phyloP scores from a whole-genome alignment of 345 rosid species.

The Arabis alpina region DNA sequence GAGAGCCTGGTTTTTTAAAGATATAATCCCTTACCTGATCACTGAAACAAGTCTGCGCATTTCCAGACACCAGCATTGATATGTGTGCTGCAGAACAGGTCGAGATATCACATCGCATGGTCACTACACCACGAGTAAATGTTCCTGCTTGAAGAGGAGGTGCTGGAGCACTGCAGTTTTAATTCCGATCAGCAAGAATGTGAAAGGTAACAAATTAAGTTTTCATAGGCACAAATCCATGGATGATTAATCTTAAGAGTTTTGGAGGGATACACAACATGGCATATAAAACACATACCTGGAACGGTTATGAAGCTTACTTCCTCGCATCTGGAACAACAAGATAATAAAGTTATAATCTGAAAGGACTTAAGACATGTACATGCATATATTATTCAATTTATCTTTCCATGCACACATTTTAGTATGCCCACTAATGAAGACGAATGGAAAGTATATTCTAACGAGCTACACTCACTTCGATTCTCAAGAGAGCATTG shows the following conservation, averaged over 20 bases:
- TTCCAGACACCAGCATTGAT: constrained; percentile 95
- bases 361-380: constrained; percentile 17
- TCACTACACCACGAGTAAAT: constrained; percentile 96
- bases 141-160: constrained; percentile 99
- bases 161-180: constrained; percentile 87
- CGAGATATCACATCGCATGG: constrained; percentile 97
- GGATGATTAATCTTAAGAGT: not conserved
- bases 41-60: constrained; percentile 96
- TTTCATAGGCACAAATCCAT: constrained; percentile 5
- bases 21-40: constrained; percentile 74
- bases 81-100: constrained; percentile 90
- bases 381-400: not conserved
- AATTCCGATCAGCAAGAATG: constrained; percentile 16
- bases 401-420: not conserved
- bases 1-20: not conserved
- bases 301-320: constrained; percentile 92
- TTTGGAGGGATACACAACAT: constrained; percentile 5
- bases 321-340: constrained; percentile 80
- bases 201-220: constrained; percentile 5
- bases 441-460: constrained; percentile 12
- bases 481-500: constrained; percentile 89
- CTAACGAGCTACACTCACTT: constrained; percentile 60
- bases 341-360: constrained; percentile 1
- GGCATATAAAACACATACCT: constrained; percentile 57
- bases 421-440: constrained; percentile 13